These are phyloP conservation scores for Emmonsia crescens DNA, from an alignment of 2,329 filamentous ascomycete genomes.

Conservation along the genomic window DNA sequence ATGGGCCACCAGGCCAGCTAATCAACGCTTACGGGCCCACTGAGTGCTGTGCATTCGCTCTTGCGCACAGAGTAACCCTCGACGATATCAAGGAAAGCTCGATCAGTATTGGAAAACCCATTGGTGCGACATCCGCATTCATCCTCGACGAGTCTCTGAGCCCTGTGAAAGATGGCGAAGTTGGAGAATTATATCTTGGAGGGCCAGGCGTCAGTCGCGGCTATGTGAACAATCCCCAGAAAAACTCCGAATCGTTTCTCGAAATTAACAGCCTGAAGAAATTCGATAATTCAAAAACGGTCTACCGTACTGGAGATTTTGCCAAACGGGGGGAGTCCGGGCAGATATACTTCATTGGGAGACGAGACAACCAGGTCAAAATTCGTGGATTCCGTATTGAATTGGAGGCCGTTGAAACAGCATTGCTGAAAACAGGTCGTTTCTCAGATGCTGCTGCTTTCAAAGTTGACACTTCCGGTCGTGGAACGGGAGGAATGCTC, in stretches of 20 bases:
- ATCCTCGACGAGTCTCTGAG: conserved; percentile 11
- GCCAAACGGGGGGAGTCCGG: conserved; percentile 53
- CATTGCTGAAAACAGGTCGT: conserved; percentile 26
- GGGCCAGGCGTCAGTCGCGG: conserved; percentile 62
- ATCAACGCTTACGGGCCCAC: conserved; percentile 19
- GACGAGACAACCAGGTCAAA: conserved; percentile 76
- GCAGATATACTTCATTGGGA: conserved; percentile 59
- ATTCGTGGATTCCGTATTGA: conserved; percentile 85
- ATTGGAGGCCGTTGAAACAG: conserved; percentile 72
- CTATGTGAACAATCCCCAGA: conserved; percentile 48
- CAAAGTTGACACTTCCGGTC: conserved; percentile 9
- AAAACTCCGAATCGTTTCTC: conserved; percentile 60
- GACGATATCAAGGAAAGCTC: conserved; percentile 9
- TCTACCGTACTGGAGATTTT: conserved; percentile 74
- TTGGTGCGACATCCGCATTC: conserved; percentile 7
- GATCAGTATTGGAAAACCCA: conserved; percentile 5
- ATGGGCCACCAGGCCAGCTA: conserved; percentile 13
- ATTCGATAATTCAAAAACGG: conserved; percentile 56
- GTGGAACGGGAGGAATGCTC: conserved; percentile 11
- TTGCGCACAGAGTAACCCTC: conserved; percentile 11
- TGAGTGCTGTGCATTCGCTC: conserved; percentile 15
- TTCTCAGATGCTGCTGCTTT: conserved; percentile 13
- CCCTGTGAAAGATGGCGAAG: conserved; percentile 8
- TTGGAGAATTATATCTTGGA: conserved; percentile 17
- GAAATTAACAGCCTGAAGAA: conserved; percentile 59